These are phyloP conservation scores for Kwoniella botswanensis DNA, from an alignment of 768 basidiomycete genomes.

Conservation along the genomic window DNA sequence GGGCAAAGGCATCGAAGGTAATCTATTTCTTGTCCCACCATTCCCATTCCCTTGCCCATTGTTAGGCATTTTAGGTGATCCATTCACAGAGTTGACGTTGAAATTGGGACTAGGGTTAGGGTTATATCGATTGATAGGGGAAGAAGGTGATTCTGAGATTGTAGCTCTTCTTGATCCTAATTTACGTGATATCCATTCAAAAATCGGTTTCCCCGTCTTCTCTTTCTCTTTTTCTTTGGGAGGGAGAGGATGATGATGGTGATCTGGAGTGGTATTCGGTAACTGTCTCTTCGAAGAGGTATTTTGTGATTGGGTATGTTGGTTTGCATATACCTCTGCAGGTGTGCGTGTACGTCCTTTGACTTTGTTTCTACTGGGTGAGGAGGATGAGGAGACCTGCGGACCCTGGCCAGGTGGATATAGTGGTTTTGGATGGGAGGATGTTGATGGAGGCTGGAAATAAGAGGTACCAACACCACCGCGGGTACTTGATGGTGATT, in stretches of 20 bases:
- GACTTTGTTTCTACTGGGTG: constrained; percentile 8
- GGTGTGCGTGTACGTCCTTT: constrained; percentile 18
- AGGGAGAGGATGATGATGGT: background rate
- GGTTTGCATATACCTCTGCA: constrained; percentile 45
- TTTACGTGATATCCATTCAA: constrained; percentile 52
- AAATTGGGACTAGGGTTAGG: constrained; percentile 5
- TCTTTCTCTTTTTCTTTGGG: constrained; percentile 17
- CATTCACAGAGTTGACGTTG: background rate
- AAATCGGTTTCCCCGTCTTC: constrained; percentile 42
- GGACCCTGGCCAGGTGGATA: constrained; percentile 13
- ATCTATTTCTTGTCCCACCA: background rate
- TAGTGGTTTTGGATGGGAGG: constrained; percentile 8
- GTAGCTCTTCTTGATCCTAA: constrained; percentile 43
- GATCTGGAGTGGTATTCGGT: background rate
- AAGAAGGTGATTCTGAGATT: constrained; percentile 19
- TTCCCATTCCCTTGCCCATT: background rate
- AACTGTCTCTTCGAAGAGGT: background rate
- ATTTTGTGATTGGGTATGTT: constrained; percentile 21
- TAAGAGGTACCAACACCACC: background rate
- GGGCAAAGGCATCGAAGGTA: constrained; percentile 15
- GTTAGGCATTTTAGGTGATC: background rate
- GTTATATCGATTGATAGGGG: background rate
- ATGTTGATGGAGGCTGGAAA: background rate
- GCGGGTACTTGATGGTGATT: background rate
- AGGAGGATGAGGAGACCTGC: background rate